Evolutionary conservation across 2,329 filamentous ascomycete genomes (phyloP).

Genomic region (Penicillium sp.): DNA sequence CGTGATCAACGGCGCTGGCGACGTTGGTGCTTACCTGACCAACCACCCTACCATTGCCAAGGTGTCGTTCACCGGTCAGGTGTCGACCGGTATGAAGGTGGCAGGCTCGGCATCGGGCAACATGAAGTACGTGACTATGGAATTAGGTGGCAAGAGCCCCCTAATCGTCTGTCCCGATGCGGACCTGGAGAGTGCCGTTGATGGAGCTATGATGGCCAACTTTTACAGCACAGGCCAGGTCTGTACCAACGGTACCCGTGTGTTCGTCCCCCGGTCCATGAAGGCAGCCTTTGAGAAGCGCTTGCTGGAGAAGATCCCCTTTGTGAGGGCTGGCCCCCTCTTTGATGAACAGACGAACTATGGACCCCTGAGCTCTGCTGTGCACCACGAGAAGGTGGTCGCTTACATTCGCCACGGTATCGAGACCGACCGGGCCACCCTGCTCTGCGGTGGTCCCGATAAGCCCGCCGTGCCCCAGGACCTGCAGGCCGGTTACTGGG

Average conservation of each 20-base stretch:
- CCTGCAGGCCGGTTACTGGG: constrained; percentile 72
- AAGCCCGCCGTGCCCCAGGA: constrained; percentile 56
- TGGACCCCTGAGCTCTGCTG: constrained; percentile 74
- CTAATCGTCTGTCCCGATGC: constrained; percentile 78
- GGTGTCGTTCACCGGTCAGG: constrained; percentile 87
- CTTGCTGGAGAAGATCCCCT: constrained; percentile 68
- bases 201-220: constrained; percentile 90
- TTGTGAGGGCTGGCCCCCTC: constrained; percentile 70
- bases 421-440: constrained; percentile 68
- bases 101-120: constrained; percentile 70
- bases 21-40: constrained; percentile 74
- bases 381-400: constrained; percentile 76
- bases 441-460: constrained; percentile 70
- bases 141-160: constrained; percentile 84
- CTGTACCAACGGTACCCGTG: constrained; percentile 87
- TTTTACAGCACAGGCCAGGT: constrained; percentile 91
- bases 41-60: constrained; percentile 73
- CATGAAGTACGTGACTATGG: constrained; percentile 93
- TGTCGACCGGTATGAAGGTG: constrained; percentile 79
- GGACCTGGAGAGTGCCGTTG: constrained; percentile 74
- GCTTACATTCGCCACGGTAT: constrained; percentile 75
- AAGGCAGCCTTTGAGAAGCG: constrained; percentile 67
- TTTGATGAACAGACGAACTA: constrained; percentile 75
- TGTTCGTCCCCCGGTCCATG: constrained; percentile 71
- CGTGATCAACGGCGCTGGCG: constrained; percentile 76